Percentiles rank a stretch among this genome's conserved stretches.
These are phyloP conservation scores for Acanthamoeba healyi DNA, from an alignment of 208 protist genomes.

Conservation along the genomic window DNA sequence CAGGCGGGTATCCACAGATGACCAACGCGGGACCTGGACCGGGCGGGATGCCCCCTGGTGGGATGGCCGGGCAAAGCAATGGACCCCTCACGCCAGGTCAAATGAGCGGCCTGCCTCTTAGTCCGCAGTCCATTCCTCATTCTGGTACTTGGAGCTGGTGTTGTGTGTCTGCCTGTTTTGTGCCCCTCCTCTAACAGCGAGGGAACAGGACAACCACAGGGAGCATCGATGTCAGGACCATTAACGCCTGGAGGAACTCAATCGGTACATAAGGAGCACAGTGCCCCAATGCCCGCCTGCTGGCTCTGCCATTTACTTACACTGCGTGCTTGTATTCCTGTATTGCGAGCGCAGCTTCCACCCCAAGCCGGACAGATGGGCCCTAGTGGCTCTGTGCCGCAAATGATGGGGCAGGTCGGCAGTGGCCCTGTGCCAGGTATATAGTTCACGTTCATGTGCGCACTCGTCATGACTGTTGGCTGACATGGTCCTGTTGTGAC, in stretches of 20 bases:
- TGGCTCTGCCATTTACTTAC: not conserved
- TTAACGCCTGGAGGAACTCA: not conserved
- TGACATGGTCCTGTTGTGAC: too few relatives aligned
- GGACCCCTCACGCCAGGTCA: slow-evolving; percentile 1
- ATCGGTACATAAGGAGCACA: not conserved
- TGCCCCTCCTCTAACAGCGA: too few relatives aligned
- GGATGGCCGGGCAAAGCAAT: slow-evolving; percentile 22
- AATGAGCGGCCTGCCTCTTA: slow-evolving; percentile 40
- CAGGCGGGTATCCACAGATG: slow-evolving; percentile 22
- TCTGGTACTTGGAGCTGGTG: not conserved
- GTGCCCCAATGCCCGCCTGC: not conserved
- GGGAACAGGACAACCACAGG: not conserved
- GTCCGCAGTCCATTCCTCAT: not conserved
- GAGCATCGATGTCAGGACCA: slow-evolving; percentile 3
- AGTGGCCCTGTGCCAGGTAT: not conserved
- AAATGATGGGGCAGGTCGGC: not conserved
- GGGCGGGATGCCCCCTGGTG: not conserved
- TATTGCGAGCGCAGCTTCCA: not conserved
- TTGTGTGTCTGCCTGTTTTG: too few relatives aligned
- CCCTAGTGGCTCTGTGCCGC: not conserved
- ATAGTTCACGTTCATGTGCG: too few relatives aligned
- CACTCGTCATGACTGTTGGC: too few relatives aligned
- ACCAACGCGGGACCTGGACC: not conserved
- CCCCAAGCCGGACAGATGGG: not conserved
- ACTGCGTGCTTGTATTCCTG: not conserved